These are phyloP conservation scores for Capronia americana DNA, from an alignment of 2,329 filamentous ascomycete species.

Conservation along the genomic window DNA sequence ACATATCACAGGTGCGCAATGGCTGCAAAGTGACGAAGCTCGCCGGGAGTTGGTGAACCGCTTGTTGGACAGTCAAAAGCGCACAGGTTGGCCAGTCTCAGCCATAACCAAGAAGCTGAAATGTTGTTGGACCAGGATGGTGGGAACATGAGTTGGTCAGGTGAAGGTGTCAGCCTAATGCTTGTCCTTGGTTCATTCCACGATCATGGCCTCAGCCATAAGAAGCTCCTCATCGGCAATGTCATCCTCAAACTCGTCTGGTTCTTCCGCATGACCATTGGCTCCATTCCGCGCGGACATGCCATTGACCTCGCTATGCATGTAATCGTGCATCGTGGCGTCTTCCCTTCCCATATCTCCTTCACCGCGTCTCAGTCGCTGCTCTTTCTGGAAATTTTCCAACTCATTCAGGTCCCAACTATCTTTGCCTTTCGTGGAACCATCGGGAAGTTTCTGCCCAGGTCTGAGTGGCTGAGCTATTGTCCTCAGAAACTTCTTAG, in stretches of 20 bases:
- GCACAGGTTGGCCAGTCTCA: conserved; percentile 26
- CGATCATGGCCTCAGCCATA: conserved; percentile 46
- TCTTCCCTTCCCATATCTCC: conserved; percentile 45
- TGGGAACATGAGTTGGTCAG: neutral
- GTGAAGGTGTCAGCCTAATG: neutral
- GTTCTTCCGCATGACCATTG: conserved; percentile 34
- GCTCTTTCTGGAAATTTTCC: conserved; percentile 69
- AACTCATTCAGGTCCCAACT: conserved; percentile 87
- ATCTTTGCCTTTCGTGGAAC: conserved; percentile 68
- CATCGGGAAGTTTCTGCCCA: conserved; percentile 72
- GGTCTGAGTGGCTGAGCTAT: conserved; percentile 91
- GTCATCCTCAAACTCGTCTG: conserved; percentile 46
- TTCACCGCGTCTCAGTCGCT: conserved; percentile 65
- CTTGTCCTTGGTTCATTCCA: conserved; percentile 40
- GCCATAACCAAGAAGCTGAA: conserved; percentile 21
- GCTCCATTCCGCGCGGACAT: conserved; percentile 21
- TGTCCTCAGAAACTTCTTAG: conserved; percentile 84
- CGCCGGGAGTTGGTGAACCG: conserved; percentile 19
- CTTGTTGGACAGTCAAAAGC: conserved; percentile 21
- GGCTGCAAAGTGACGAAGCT: conserved; percentile 22
- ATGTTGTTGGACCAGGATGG: conserved; percentile 9
- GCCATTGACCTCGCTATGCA: conserved; percentile 41
- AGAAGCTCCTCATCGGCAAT: conserved; percentile 52
- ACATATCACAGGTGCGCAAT: conserved; percentile 15
- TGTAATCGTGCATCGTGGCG: conserved; percentile 37